Base-by-base conservation (phyloP, 1,139 yeast species). In the Debaryomycetaceae sp. region DNA sequence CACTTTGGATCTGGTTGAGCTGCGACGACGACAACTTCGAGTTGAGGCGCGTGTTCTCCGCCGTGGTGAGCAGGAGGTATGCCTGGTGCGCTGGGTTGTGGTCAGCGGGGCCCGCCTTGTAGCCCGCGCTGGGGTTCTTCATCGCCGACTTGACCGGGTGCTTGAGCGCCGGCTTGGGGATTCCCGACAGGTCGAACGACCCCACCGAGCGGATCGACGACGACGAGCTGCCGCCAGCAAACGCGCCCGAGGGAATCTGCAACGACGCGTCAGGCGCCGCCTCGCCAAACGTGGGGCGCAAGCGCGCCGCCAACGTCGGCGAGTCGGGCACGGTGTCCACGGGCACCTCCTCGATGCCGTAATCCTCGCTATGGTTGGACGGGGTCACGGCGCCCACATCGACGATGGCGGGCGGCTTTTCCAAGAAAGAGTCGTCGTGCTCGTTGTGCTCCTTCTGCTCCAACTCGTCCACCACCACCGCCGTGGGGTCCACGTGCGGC, bases 11-110 rank as follows among this genome's bases (percentile, higher is more conserved):
- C n/a, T 7, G 35, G 23, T 38, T 42, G 40, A 63, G 50, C 29
- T 60, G 61, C 3, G 65, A 52, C 1, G 71, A 49, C 5, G 78
- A 65, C 28, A 75, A 50, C 49, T 75, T 72, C 1, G 88, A 81
- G 51, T 82, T 82, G 35, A 80, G 48, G 37, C 88, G 65, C 0
- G 93, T 82, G 51, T 82, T 82, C 48, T 82, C 88, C 1, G 89
- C 88, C 0, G 93, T 82, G 1, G 88, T 71, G 34, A 80, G 56
- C 0, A 85, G 77, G 29, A 80, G 51, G 43, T 81, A 80, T 0
- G 83, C 88, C 39, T 71, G 73, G 29, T 62, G 71, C 0, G 83
- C 82, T 3, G 81, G 71, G 36, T 54, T 58, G 23, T 38, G 3
- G 48, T 35, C 40, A 7, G 42, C 30, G 12, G 44, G 33, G 16